Evolutionary conservation across 805 yeast species (phyloP), one percentile per base, ranked within the genome.

Genomic region (Starmerella vaccinii): DNA sequence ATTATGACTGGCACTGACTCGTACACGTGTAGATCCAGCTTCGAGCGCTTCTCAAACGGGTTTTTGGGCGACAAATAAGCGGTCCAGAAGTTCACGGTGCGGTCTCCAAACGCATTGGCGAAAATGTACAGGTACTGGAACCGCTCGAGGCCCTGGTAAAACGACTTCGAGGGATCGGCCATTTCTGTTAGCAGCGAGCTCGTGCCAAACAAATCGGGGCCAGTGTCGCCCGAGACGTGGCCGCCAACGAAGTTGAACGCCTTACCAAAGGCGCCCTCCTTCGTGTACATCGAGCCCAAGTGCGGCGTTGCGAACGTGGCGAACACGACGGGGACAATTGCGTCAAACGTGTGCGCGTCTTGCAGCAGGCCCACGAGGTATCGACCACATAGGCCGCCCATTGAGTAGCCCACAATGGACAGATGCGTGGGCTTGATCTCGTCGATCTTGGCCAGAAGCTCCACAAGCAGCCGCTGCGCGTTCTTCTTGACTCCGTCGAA

Each of bases 71-170:
- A 73, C 51, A 90, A 82, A 64, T 72, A 88, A 0, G 95, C 74
- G 0, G 97, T 86, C 67, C 79, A 84, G 64, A 87, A 90, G 15
- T 90, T 82, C 7, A 89, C 97, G 0, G 95, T 78, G 52, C 96
- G 72, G 65, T 89, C 97, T 61, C 84, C 81, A 50, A 80, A 73
- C 22, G 82, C 74, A 66, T 90, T 89, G 9, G 95, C 88, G 50
- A 87, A 69, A 2, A 79, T 63, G 3, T 77, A 68, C 49, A 82
- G 73, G 49, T 74, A 71, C 53, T 78, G 68, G 63, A 89, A 89
- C 51, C 59, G 61, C 10, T 61, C 50, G 46, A 89, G 69, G 0
- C 84, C 94, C 47, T 73, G 65, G 46, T 68, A 66, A 60, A 73
- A 89, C 9, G 60, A 23, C 64, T 57, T 38, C 43, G 65, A 62